Base-by-base conservation (phyloP, 306 rosid species). In the Prunus mume region DNA sequence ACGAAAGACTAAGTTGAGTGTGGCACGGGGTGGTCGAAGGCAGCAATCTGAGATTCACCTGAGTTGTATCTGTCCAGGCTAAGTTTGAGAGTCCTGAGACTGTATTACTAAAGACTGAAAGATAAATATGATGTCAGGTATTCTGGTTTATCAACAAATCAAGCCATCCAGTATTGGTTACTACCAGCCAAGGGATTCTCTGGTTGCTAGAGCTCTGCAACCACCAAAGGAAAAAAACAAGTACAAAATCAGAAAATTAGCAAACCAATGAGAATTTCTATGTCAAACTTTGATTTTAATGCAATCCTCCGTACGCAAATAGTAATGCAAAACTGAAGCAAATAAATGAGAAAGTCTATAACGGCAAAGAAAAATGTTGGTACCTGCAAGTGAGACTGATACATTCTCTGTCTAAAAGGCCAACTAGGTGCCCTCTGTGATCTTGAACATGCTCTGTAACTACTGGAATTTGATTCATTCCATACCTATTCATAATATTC, bases 371-470 rank as follows among this genome's bases (percentile, higher is more conserved):
- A 20, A 49, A 28, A 47, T 20, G 41, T 77, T 71, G 15, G 22
- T 69, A 94, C 98, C 96, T 92, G 96, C 87, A 88, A 68, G 97
- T 92, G 80, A 94, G 79, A 75, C 71, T 85, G 87, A 94, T 92
- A 73, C 92, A 87, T 34, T 89, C 89, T 32, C 72, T 71, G 84
- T 94, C 98, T 70, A 94, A 79, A 72, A 94, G 77, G 84, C 98
- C 98, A 82, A 90, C 92, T 56, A 88, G 90, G 74, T 85, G 84
- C 58, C 87, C 86, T 82, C 80, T 77, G n/a, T 68, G 78, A 78
- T 63, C 88, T 85, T 73, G 85, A 65, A 71, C 3, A 66, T 80
- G 76, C 63, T 85, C 91, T 58, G 71, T 80, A 71, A 90, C 92
- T 47, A 94, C 96, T 34, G 90, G 96, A 82, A 86, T 85, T 78